Conservation (phyloP, 106 monocot genomes). For the Agapanthus africanus region DNA sequence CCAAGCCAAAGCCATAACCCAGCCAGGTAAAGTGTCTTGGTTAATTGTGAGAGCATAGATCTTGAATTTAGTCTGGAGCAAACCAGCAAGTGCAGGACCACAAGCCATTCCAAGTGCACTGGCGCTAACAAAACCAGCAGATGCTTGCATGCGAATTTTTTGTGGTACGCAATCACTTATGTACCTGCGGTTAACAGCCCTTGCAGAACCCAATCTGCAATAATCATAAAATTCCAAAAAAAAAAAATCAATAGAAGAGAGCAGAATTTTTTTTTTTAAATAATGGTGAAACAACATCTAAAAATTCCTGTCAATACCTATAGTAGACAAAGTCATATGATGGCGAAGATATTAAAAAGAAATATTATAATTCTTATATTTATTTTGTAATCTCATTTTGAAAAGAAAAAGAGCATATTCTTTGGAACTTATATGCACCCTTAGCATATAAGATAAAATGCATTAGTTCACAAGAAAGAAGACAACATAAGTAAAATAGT, state of each 20-base stretch:
- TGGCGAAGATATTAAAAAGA: no score
- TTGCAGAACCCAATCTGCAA: conserved; percentile 87
- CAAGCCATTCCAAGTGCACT: conserved; percentile 99
- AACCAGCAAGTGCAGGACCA: conserved; percentile 94
- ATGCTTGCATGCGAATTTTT: conserved; percentile 88
- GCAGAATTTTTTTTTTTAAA: background rate
- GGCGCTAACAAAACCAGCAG: conserved; percentile 96
- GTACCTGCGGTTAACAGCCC: conserved; percentile 93
- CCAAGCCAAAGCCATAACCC: conserved; percentile 95
- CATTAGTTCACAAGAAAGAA: background rate
- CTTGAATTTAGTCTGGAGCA: conserved; percentile 89
- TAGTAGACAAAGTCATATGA: background rate
- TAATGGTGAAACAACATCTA: background rate
- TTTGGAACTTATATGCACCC: no score
- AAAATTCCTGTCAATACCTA: background rate
- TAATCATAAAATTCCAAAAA: conserved; percentile 2
- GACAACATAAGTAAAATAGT: background rate
- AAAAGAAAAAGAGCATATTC: no score
- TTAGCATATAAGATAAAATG: no score
- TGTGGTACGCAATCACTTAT: conserved; percentile 96
- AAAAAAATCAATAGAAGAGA: background rate
- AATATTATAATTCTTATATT: no score
- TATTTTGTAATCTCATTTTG: no score
- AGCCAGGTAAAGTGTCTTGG: conserved; percentile 86
- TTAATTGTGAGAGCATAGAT: conserved; percentile 65